These are phyloP conservation scores for Paecilomyces variotii DNA, from an alignment of 2,329 filamentous ascomycete species.

Conservation along the genomic window DNA sequence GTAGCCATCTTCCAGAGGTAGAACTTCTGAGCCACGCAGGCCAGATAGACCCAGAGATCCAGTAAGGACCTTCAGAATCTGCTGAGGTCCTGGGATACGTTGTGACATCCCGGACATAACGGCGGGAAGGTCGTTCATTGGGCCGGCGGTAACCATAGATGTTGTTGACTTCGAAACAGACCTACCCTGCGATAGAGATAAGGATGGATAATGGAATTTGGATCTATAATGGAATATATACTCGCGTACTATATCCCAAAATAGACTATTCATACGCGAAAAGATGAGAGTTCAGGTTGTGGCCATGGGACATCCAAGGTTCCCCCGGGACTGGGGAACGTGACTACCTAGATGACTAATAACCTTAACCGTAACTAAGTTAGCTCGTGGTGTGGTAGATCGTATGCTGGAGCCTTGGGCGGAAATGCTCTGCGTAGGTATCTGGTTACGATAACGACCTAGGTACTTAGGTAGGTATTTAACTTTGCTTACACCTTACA, in stretches of 20 bases:
- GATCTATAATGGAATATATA: neutral
- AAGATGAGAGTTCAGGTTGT: neutral
- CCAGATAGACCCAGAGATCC: conserved; percentile 22
- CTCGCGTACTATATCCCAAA: neutral
- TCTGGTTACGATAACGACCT: too few species aligned
- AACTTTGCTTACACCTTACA: too few species aligned
- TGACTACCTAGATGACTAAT: neutral
- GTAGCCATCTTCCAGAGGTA: conserved; percentile 2
- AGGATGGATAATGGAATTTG: neutral
- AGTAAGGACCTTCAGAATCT: conserved; percentile 25
- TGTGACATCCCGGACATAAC: conserved; percentile 14
- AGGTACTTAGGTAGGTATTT: too few species aligned
- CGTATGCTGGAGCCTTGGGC: neutral
- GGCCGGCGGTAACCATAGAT: neutral
- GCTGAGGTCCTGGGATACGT: conserved; percentile 25
- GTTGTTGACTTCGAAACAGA: neutral
- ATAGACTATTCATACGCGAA: neutral
- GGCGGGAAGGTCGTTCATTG: neutral
- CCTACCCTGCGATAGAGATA: neutral
- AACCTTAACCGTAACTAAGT: neutral
- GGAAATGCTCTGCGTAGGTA: neutral
- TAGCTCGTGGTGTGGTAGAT: neutral
- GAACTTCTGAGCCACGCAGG: conserved; percentile 5
- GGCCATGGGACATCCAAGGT: neutral
- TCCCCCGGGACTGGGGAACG: neutral